phyloP scores from a whole-genome alignment of 257 asterid genomes.

The Haberlea rhodopensis region DNA sequence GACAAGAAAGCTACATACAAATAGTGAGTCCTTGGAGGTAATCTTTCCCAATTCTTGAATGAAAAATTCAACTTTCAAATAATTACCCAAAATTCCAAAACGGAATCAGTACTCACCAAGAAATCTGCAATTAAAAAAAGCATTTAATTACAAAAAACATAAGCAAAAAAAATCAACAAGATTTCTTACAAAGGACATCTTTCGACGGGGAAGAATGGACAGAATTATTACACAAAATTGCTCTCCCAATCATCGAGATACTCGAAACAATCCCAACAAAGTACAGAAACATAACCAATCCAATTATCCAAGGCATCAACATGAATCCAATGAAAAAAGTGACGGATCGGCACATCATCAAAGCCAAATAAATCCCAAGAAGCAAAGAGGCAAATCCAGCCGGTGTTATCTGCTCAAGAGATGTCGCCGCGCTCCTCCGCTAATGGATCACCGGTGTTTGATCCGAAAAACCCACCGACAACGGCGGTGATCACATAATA shows the following conservation, averaged over 20 bases:
- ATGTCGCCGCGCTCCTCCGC: constrained; percentile 25
- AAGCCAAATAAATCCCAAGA: constrained; percentile 63
- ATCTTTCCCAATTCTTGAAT: too few species aligned
- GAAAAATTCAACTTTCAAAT: too few species aligned
- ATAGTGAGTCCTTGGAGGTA: too few species aligned
- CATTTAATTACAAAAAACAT: neutral
- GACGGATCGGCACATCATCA: constrained; percentile 87
- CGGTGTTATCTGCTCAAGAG: constrained; percentile 63
- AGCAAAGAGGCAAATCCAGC: constrained; percentile 75
- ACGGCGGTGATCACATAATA: constrained; percentile 40
- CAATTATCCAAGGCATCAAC: constrained; percentile 98
- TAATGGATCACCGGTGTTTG: constrained; percentile 20
- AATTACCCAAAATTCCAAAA: too few species aligned
- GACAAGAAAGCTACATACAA: too few species aligned
- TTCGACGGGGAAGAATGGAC: constrained; percentile 46
- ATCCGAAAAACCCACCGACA: constrained; percentile 33
- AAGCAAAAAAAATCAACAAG: neutral
- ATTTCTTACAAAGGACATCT: constrained; percentile 52
- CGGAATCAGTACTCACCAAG: too few species aligned
- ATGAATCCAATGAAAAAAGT: constrained; percentile 86
- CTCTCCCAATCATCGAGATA: constrained; percentile 74
- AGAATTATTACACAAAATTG: constrained; percentile 45
- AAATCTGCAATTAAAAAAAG: too few species aligned
- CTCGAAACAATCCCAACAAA: constrained; percentile 77
- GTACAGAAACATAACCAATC: constrained; percentile 61